phyloP scores from a whole-genome alignment of 305 asterid species.

The Solanum hybrid region DNA sequence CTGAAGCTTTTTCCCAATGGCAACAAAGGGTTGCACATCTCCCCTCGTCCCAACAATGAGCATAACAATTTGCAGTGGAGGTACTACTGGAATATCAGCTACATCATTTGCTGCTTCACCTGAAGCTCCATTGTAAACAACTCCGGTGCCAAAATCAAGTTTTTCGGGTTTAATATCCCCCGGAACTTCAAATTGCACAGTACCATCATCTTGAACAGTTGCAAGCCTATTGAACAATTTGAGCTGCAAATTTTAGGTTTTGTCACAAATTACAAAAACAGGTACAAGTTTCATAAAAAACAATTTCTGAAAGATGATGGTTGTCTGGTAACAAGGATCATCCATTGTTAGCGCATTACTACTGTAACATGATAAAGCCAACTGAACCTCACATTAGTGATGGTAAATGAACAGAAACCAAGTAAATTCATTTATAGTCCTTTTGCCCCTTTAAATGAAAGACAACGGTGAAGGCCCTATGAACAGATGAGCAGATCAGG shows the following conservation, averaged over 20 bases:
- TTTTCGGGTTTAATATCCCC: slow-evolving; percentile 39
- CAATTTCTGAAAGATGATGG: background rate
- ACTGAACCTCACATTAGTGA: background rate
- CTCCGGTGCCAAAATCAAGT: slow-evolving; percentile 41
- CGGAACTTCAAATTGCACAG: slow-evolving; percentile 77
- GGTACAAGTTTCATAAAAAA: background rate
- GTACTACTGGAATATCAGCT: slow-evolving; percentile 34
- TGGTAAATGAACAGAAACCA: background rate
- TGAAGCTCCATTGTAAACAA: slow-evolving; percentile 23
- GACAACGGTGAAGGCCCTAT: background rate
- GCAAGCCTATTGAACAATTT: slow-evolving; percentile 57
- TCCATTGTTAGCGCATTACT: background rate
- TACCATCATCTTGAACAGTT: slow-evolving; percentile 71
- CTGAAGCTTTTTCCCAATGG: slow-evolving; percentile 85
- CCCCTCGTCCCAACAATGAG: slow-evolving; percentile 96
- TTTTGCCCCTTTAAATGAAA: background rate
- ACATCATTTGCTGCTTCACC: slow-evolving; percentile 21
- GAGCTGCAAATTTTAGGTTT: slow-evolving; percentile 38
- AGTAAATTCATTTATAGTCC: background rate
- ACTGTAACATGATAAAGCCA: background rate
- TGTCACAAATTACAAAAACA: slow-evolving; percentile 2
- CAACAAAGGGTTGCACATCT: slow-evolving; percentile 92
- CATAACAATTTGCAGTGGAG: slow-evolving; percentile 81
- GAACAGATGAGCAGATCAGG: background rate
- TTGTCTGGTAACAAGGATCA: background rate